Base-by-base conservation (phyloP, 495 filamentous ascomycete genomes). In the Evernia prunastri region DNA sequence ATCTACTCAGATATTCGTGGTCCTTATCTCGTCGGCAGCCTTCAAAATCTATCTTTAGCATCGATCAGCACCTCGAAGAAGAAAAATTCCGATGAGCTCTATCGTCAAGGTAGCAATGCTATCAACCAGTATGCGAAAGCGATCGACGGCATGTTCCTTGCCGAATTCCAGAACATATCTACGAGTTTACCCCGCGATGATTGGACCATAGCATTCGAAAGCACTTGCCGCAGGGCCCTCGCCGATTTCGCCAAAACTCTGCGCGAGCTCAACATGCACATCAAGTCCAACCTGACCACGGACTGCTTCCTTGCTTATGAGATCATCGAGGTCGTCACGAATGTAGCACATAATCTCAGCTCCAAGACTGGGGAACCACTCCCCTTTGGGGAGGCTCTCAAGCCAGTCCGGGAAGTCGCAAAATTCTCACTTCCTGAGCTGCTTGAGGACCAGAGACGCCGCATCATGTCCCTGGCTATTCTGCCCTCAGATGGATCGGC, bases 291-390 rank as follows among this genome's bases (percentile, higher is more conserved):
- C 71, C 78, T 97, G 47, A 86, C 84, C 69, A 97, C 92, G 1
- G 94, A 99, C 75, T 96, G 95, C 76, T 99, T 89, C 72, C 82
- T 99, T 31, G 92, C 91, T 6, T 99, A 95, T 72, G 94, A 99
- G 71, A 92, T 97, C 60, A 88, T 96, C 53, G 93, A 96, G 68
- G 90, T 96, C 64, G 89, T 99, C 49, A 89, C 89, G 4, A 81
- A 81, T 40, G 82, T 95, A 64, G 91, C 89, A 17, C 85, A 87
- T 66, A 85, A 87, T 56, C 80, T 99, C 10, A 95, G 95, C 60
- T 76, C 79, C 4, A 86, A 87, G 69, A 94, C 90, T 8, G 91
- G 90, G 3, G 92, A 96, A 72, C 83, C 96, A 72, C 82, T 82
- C 42, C 81, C 87, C 17, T 85, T 97, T 54, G 85, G 89, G 1